Evolutionary conservation across 306 rosid genomes (phyloP).

Genomic region (Fagus crenata): DNA sequence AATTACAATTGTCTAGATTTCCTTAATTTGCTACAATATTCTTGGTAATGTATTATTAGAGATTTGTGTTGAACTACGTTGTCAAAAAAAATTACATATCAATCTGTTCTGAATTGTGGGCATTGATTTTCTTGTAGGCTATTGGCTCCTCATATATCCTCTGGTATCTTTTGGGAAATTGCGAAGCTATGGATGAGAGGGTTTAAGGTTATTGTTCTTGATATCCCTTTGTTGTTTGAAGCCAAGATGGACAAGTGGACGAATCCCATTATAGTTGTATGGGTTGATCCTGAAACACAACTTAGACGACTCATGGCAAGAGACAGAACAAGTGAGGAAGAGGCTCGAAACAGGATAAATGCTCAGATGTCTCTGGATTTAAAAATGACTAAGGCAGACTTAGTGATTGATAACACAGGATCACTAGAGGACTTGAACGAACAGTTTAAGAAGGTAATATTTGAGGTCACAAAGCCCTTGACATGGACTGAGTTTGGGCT

Average conservation of each 20-base stretch:
- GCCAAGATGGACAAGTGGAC: constrained; percentile 82
- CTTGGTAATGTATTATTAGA: not conserved
- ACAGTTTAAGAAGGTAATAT: constrained; percentile 54
- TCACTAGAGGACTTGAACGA: constrained; percentile 64
- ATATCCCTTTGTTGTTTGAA: constrained; percentile 78
- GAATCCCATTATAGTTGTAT: constrained; percentile 78
- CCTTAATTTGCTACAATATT: not conserved
- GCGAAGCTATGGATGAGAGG: constrained; percentile 79
- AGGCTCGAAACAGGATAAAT: constrained; percentile 58
- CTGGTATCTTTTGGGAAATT: constrained; percentile 74
- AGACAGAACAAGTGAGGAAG: constrained; percentile 59
- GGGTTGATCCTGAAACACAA: constrained; percentile 87
- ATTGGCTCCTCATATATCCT: constrained; percentile 77
- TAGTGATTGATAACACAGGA: constrained; percentile 73
- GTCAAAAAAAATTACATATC: constrained; percentile 3
- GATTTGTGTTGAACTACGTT: not conserved
- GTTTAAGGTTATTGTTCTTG: constrained; percentile 73
- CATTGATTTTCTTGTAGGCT: constrained; percentile 47
- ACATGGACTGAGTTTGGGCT: constrained; percentile 71
- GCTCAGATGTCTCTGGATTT: constrained; percentile 79
- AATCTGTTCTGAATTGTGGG: constrained; percentile 21
- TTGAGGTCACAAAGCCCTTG: constrained; percentile 63
- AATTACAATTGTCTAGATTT: not conserved
- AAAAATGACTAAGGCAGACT: constrained; percentile 63
- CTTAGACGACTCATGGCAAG: constrained; percentile 59